Evolutionary conservation across 768 basidiomycete genomes (phyloP).

Genomic region (Mrakia blollopis): DNA sequence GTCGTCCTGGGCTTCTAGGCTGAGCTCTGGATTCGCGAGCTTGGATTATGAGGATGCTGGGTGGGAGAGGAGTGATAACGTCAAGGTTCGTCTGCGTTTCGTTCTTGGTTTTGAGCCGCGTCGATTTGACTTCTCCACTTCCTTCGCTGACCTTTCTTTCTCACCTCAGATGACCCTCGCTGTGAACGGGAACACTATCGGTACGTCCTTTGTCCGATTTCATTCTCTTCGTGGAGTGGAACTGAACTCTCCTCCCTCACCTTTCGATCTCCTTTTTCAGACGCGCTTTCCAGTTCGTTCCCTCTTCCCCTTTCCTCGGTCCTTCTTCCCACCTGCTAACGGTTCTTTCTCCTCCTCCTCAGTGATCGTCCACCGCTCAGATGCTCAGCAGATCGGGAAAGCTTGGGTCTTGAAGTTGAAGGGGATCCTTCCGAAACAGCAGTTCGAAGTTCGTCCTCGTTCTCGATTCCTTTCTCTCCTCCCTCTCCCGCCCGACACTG

Average conservation of each 20-base stretch:
- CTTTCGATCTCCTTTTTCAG: neutral
- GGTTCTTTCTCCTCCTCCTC: neutral
- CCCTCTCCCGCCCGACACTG: too few species aligned
- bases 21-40: constrained; percentile 29
- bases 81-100: constrained; percentile 56
- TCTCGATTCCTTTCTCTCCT: neutral
- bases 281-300: constrained; percentile 65
- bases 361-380: constrained; percentile 78
- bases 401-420: constrained; percentile 63
- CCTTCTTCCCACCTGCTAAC: too few species aligned
- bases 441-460: constrained; percentile 41
- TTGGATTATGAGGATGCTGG: constrained; percentile 89
- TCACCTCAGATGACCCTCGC: constrained; percentile 73
- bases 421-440: constrained; percentile 72
- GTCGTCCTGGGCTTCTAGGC: neutral
- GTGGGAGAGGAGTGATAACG: constrained; percentile 71
- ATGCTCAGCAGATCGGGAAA: constrained; percentile 66
- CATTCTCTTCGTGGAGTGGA: neutral
- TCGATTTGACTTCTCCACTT: too few species aligned
- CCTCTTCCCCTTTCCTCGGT: neutral
- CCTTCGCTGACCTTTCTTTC: neutral
- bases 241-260: neutral
- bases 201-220: neutral
- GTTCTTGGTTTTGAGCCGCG: too few species aligned
- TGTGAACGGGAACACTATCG: constrained; percentile 80